Evolutionary conservation across 768 basidiomycete genomes (phyloP).

Genomic region (Phaeotremella skinneri): DNA sequence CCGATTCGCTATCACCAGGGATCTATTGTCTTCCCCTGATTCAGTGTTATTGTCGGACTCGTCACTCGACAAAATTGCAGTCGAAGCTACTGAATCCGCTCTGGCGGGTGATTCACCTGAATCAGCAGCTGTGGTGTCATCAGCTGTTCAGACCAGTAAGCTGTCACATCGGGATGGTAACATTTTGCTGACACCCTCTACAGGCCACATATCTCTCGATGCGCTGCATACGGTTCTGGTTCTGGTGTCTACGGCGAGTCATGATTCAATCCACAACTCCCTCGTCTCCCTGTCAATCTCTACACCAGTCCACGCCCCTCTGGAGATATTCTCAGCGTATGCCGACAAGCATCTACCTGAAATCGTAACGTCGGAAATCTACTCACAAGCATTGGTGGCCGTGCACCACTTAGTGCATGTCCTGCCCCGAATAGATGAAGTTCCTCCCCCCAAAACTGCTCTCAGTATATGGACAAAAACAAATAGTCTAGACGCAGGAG

Average conservation of each 20-base stretch:
- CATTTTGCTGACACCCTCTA: background rate
- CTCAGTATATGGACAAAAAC: conserved; percentile 9
- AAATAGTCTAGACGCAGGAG: conserved; percentile 3
- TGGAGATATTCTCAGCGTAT: conserved; percentile 35
- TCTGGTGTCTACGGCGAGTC: conserved; percentile 36
- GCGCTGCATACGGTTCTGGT: conserved; percentile 38
- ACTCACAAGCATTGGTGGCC: conserved; percentile 33
- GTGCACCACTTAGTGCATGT: conserved; percentile 35
- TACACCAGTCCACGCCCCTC: conserved; percentile 17
- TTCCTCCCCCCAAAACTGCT: conserved; percentile 6
- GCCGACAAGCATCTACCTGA: conserved; percentile 18
- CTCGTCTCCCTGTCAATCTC: conserved; percentile 8
- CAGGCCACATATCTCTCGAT: conserved; percentile 26
- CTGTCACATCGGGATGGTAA: background rate
- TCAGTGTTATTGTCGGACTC: conserved; percentile 11
- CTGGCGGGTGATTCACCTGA: conserved; percentile 1
- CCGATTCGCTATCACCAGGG: conserved; percentile 25
- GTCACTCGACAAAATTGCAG: conserved; percentile 34
- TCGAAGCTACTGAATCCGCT: conserved; percentile 39
- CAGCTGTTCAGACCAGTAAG: conserved; percentile 10
- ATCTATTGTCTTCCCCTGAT: conserved; percentile 14
- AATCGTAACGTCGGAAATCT: conserved; percentile 28
- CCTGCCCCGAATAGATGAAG: conserved; percentile 20
- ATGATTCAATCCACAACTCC: conserved; percentile 26
- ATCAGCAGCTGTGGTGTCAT: conserved; percentile 12